A percentile compares a stretch with the other conserved stretches of the same genome.
phyloP scores from a whole-genome alignment of 768 basidiomycete species.

The Termitomyces sp. region DNA sequence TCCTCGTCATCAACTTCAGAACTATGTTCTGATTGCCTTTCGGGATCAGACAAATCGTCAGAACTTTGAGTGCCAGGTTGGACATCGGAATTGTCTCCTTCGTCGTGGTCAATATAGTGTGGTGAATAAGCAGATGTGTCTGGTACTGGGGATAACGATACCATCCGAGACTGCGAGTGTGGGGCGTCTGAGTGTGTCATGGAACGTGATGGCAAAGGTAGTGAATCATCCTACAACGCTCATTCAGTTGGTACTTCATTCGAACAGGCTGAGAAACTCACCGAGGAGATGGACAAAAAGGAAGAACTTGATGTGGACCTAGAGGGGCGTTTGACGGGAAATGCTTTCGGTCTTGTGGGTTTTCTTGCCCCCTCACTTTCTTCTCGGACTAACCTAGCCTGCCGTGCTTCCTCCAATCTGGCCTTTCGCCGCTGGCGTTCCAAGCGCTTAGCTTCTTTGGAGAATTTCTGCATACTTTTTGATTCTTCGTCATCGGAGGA shows the following conservation, averaged over 20 bases:
- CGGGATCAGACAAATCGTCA: not conserved
- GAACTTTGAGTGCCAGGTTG: not conserved
- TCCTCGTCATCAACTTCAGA: conserved; percentile 1
- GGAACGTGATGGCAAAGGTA: not conserved
- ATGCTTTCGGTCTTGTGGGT: conserved; percentile 16
- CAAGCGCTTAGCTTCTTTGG: conserved; percentile 27
- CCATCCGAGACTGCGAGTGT: not conserved
- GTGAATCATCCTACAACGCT: not conserved
- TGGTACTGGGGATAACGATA: not conserved
- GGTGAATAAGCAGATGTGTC: not conserved
- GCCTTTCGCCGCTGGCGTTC: conserved; percentile 2
- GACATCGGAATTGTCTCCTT: not conserved
- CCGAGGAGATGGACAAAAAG: not conserved
- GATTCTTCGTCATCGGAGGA: conserved; percentile 42
- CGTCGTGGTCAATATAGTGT: not conserved
- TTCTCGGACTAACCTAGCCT: not conserved
- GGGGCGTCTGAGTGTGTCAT: not conserved
- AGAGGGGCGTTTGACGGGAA: conserved; percentile 14
- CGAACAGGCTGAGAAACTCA: not conserved
- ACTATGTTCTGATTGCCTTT: not conserved
- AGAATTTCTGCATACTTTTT: conserved; percentile 23
- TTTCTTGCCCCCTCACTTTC: conserved; percentile 15
- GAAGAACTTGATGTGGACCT: not conserved
- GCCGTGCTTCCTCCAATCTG: not conserved
- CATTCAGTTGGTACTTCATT: not conserved